Conservation (phyloP, 495 filamentous ascomycete species). For the Xylaria bambusicola region DNA sequence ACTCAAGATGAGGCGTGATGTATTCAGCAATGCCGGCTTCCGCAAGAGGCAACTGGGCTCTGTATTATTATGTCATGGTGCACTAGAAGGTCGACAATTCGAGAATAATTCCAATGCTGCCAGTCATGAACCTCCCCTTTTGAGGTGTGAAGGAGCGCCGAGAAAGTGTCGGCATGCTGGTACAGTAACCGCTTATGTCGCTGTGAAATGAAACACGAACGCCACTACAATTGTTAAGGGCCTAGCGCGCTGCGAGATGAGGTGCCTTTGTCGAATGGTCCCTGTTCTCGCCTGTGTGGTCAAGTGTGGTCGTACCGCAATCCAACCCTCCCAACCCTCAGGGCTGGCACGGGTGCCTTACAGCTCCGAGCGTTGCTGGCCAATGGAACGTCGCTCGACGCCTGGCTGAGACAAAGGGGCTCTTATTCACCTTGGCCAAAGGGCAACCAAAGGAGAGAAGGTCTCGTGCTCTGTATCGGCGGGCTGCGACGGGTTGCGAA, state of each 20-base stretch:
- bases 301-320: slow-evolving; percentile 13
- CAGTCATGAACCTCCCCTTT: slow-evolving; percentile 7
- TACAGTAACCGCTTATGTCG: slow-evolving; percentile 23
- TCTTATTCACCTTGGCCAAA: slow-evolving; percentile 3
- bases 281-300: no score
- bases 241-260: slow-evolving; percentile 16
- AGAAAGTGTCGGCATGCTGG: background rate
- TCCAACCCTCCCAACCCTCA: slow-evolving; percentile 14
- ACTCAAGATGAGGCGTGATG: background rate
- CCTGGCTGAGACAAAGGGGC: slow-evolving; percentile 19
- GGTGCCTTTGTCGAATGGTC: slow-evolving; percentile 19
- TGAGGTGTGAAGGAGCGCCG: slow-evolving; percentile 14
- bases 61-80: background rate
- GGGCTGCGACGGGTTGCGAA: background rate
- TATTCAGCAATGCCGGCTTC: background rate
- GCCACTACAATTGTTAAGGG: slow-evolving; percentile 19
- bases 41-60: slow-evolving; percentile 4
- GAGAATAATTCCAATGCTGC: slow-evolving; percentile 4
- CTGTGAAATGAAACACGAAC: slow-evolving; percentile 29
- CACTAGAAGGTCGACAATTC: slow-evolving; percentile 3
- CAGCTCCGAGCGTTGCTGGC: slow-evolving; percentile 18
- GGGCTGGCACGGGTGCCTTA: slow-evolving; percentile 36
- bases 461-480: background rate
- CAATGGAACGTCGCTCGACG: background rate
- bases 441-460: no score